Evolutionary conservation across 164 flowering plant genomes (phyloP).

Genomic region (Kalanchoe fedtschenkoi): DNA sequence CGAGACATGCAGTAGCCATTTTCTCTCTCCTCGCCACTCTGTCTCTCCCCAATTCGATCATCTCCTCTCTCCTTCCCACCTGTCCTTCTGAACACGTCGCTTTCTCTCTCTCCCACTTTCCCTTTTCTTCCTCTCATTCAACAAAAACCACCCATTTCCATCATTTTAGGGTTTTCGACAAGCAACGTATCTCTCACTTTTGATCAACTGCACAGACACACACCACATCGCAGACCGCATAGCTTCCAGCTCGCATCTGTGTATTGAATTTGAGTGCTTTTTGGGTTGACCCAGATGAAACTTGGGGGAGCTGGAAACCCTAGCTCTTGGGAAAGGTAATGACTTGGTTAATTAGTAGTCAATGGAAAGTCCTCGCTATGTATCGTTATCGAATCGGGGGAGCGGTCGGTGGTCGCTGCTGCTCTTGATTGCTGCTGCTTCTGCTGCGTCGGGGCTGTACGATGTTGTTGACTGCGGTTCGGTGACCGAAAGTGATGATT

Average conservation of each 20-base stretch:
- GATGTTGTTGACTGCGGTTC: background rate
- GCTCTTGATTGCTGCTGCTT: background rate
- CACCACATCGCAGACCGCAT: background rate
- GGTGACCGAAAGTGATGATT: background rate
- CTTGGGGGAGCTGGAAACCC: background rate
- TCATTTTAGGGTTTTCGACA: conserved; percentile 1
- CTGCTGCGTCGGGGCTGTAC: background rate
- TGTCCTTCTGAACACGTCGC: conserved; percentile 1
- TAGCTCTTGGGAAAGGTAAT: background rate
- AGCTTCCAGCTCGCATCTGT: background rate
- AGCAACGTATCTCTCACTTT: conserved; percentile 2
- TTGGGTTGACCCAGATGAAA: background rate
- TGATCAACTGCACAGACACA: background rate
- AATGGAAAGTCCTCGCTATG: background rate
- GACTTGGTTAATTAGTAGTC: background rate
- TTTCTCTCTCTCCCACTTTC: background rate
- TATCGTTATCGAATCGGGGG: background rate
- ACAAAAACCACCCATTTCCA: background rate
- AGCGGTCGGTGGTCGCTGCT: background rate
- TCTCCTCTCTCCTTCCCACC: background rate
- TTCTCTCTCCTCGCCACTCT: background rate
- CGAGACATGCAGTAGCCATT: background rate
- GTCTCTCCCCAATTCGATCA: background rate
- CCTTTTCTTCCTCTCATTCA: background rate
- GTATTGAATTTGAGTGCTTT: background rate